Conservation (phyloP, 371 early-diverging fungal genomes). For the Chytridium lagenaria region DNA sequence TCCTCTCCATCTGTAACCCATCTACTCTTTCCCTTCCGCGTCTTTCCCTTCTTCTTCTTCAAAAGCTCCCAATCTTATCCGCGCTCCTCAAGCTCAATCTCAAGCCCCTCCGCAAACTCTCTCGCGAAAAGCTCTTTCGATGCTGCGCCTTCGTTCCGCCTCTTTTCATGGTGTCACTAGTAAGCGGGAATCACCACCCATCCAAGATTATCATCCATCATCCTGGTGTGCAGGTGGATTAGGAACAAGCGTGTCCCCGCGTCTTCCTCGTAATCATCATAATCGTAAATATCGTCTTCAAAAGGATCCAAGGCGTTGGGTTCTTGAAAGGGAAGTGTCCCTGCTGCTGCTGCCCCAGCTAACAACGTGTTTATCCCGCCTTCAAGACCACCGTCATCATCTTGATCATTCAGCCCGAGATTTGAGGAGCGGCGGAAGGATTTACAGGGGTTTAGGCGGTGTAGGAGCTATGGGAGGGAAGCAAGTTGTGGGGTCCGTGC, state of each 20-base stretch:
- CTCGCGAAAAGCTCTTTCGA: neutral
- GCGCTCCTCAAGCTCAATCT: neutral
- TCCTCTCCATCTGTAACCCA: neutral
- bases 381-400: conserved; percentile 8
- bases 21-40: neutral
- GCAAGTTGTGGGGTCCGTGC: neutral
- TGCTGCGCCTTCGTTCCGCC: neutral
- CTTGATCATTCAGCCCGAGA: neutral
- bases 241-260: neutral
- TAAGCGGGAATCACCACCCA: neutral
- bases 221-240: neutral
- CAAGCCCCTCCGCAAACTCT: neutral
- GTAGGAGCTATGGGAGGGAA: neutral
- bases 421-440: no score
- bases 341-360: conserved; percentile 20
- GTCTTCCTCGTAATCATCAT: neutral
- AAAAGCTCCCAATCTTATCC: neutral
- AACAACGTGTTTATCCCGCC: neutral
- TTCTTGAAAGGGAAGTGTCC: conserved; percentile 7
- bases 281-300: neutral
- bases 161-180: neutral
- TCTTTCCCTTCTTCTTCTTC: neutral
- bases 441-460: no score
- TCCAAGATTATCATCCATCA: no score
- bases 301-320: neutral